Conservation (phyloP, 768 basidiomycete genomes). For the Ephemerocybe angulata region DNA sequence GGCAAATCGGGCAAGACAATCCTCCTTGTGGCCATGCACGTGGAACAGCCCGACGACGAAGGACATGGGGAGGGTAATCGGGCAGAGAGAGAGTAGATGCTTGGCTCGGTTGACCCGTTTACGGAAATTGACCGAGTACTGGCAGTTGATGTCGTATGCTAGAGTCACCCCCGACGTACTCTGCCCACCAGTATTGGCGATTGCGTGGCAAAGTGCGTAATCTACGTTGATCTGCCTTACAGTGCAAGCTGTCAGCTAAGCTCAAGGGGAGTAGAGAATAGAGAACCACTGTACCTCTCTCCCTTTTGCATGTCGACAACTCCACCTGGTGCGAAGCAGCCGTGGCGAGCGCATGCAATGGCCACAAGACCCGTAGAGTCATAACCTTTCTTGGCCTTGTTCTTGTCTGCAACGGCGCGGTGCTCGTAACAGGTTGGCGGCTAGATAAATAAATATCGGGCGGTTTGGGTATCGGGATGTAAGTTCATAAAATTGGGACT, state of each 20-base stretch:
- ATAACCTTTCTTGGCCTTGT: neutral
- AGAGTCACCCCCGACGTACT: neutral
- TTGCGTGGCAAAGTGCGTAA: neutral
- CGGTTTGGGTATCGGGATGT: neutral
- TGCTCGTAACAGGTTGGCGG: neutral
- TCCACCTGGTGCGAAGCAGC: neutral
- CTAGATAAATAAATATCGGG: neutral
- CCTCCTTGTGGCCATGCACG: slow-evolving; percentile 19
- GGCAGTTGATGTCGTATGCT: slow-evolving; percentile 15
- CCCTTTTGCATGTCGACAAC: neutral
- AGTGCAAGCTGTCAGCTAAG: neutral
- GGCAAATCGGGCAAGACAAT: slow-evolving; percentile 23
- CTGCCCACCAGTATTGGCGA: neutral
- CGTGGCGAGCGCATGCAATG: neutral
- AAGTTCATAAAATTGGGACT: neutral
- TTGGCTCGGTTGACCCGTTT: slow-evolving; percentile 3
- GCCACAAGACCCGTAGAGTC: neutral
- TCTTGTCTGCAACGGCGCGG: neutral
- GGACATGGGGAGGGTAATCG: neutral
- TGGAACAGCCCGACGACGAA: slow-evolving; percentile 15
- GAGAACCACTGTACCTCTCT: neutral
- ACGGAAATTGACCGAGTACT: slow-evolving; percentile 11
- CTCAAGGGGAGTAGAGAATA: neutral
- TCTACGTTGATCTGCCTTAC: slow-evolving; percentile 9
- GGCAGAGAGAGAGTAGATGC: neutral